Conservation (phyloP, 2,329 filamentous ascomycete species). For the Aspergillus fumigatiaffinis region DNA sequence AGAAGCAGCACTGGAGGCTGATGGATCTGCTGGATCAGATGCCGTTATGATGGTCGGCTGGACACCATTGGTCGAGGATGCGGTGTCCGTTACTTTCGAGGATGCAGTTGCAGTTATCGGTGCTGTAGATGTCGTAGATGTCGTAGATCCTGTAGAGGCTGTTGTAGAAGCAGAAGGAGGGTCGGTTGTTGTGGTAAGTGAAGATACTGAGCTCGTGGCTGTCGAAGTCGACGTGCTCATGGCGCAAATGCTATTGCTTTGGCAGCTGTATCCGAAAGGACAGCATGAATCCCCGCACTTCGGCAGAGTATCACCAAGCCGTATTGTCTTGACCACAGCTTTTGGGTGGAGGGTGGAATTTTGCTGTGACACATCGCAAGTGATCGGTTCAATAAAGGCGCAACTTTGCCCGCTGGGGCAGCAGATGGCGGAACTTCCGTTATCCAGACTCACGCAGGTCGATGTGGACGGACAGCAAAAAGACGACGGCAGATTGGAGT, state of each 20-base stretch:
- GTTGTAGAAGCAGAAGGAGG: slow-evolving; percentile 17
- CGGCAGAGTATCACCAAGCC: slow-evolving; percentile 36
- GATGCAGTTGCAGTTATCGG: slow-evolving; percentile 10
- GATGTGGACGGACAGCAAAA: slow-evolving; percentile 43
- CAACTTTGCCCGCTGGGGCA: slow-evolving; percentile 43
- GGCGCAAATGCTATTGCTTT: slow-evolving; percentile 26
- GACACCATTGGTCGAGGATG: not conserved
- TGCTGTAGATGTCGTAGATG: slow-evolving; percentile 13
- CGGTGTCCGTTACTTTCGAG: not conserved
- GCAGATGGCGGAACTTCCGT: slow-evolving; percentile 42
- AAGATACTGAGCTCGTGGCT: slow-evolving; percentile 13
- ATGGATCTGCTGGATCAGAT: slow-evolving; percentile 9
- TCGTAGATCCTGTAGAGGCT: slow-evolving; percentile 12
- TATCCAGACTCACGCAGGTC: slow-evolving; percentile 42
- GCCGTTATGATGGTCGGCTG: not conserved
- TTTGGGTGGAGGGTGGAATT: slow-evolving; percentile 37
- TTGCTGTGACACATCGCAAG: slow-evolving; percentile 41
- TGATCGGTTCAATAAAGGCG: slow-evolving; percentile 39
- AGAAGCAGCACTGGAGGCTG: slow-evolving; percentile 1
- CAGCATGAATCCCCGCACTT: slow-evolving; percentile 44
- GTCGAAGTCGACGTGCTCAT: slow-evolving; percentile 23
- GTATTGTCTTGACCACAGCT: slow-evolving; percentile 40
- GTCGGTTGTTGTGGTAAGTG: slow-evolving; percentile 18
- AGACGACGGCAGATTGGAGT: slow-evolving; percentile 34
- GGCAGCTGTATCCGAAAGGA: slow-evolving; percentile 46